phyloP scores from a whole-genome alignment of 2,329 filamentous ascomycete genomes.

The Colletotrichum brevisporum region DNA sequence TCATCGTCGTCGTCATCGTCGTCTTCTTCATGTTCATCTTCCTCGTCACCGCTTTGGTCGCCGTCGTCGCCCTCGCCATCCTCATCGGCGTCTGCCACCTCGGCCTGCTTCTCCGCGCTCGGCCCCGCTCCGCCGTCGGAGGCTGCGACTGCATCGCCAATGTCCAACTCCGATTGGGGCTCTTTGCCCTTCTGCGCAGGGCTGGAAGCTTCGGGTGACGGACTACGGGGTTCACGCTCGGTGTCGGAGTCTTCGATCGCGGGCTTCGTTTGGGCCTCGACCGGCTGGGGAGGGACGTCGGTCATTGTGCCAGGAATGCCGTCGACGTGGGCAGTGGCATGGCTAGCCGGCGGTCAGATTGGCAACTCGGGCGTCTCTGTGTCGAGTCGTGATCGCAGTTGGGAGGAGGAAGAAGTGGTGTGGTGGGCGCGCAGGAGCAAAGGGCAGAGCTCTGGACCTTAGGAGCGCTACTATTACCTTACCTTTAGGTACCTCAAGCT shows the following conservation, averaged over 20 bases:
- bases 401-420: neutral
- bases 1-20: constrained; percentile 66
- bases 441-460: constrained; percentile 11
- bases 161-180: constrained; percentile 14
- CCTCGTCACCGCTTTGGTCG: constrained; percentile 47
- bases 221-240: constrained; percentile 22
- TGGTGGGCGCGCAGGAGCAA: constrained; percentile 9
- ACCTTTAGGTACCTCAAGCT: constrained; percentile 9
- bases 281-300: constrained; percentile 55
- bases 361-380: constrained; percentile 5
- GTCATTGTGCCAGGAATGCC: constrained; percentile 56
- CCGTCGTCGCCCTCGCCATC: constrained; percentile 43
- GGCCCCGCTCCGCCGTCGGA: constrained; percentile 24
- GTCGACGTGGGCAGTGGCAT: constrained; percentile 31
- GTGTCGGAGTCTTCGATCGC: constrained; percentile 40
- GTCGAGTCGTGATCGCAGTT: neutral
- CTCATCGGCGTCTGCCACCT: constrained; percentile 38
- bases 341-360: constrained; percentile 6
- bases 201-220: constrained; percentile 21
- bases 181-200: constrained; percentile 39
- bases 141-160: constrained; percentile 1
- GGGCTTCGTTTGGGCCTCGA: constrained; percentile 44
- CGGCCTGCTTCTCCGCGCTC: constrained; percentile 40
- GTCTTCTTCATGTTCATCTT: constrained; percentile 60
- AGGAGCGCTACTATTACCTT: too few relatives aligned